Evolutionary conservation across 306 rosid species (phyloP).

Genomic region (Fragaria nilgerrensis): DNA sequence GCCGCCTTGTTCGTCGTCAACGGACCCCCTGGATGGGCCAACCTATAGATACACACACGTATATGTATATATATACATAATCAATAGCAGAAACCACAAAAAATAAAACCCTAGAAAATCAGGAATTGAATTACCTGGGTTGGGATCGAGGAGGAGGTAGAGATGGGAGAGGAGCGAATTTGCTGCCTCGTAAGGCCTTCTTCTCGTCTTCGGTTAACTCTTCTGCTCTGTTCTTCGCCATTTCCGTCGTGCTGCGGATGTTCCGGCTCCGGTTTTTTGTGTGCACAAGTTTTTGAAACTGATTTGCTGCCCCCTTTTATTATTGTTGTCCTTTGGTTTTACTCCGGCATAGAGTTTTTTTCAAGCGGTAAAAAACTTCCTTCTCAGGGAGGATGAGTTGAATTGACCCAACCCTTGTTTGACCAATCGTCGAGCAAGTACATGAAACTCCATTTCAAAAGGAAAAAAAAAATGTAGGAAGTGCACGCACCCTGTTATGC

Average conservation of each 20-base stretch:
- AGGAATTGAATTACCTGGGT: slow-evolving; percentile 46
- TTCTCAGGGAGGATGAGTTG: too few relatives aligned
- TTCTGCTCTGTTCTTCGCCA: slow-evolving; percentile 44
- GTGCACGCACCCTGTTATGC: too few relatives aligned
- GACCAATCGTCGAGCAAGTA: too few relatives aligned
- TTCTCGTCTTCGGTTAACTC: slow-evolving; percentile 72
- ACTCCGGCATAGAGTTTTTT: too few relatives aligned
- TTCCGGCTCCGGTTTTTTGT: not conserved
- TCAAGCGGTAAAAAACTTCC: too few relatives aligned
- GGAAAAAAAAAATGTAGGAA: too few relatives aligned
- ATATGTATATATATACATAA: too few relatives aligned
- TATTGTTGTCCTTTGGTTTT: not conserved
- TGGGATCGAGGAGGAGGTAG: slow-evolving; percentile 46
- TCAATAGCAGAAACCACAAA: too few relatives aligned
- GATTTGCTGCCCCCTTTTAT: not conserved
- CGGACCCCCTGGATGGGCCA: slow-evolving; percentile 98
- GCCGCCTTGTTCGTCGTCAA: slow-evolving; percentile 87
- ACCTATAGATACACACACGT: slow-evolving; percentile 29
- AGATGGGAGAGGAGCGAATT: slow-evolving; percentile 85
- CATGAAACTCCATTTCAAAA: too few relatives aligned
- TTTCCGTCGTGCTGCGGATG: not conserved
- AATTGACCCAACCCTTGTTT: too few relatives aligned
- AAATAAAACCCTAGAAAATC: too few relatives aligned
- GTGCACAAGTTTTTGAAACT: not conserved
- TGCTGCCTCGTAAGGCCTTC: slow-evolving; percentile 84